Conservation (phyloP, 83 land plant genomes). For the Thuja plicata region DNA sequence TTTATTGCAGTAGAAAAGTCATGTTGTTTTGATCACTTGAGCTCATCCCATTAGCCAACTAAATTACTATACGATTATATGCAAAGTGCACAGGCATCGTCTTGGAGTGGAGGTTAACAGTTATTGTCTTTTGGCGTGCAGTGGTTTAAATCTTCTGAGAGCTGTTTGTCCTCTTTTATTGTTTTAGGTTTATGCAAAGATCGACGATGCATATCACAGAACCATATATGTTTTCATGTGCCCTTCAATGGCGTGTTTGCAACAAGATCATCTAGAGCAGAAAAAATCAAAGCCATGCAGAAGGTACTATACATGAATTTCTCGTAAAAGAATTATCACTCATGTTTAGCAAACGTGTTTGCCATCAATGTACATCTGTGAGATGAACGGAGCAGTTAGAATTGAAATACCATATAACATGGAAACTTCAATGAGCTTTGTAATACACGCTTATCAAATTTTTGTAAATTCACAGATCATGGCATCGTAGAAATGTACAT, state of each 20-base stretch:
- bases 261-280: slow-evolving; percentile 78
- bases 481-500: neutral
- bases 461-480: neutral
- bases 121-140: neutral
- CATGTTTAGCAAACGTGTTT: neutral
- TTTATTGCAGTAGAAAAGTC: neutral
- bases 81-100: neutral
- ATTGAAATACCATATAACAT: neutral
- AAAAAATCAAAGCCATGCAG: slow-evolving; percentile 37
- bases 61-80: neutral
- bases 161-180: neutral
- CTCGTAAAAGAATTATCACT: neutral
- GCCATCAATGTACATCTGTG: neutral
- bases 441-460: neutral
- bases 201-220: slow-evolving; percentile 68
- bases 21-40: neutral
- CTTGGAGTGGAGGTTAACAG: neutral
- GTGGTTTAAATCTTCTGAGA: slow-evolving; percentile 4
- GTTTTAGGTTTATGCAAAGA: slow-evolving; percentile 75
- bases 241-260: slow-evolving; percentile 75
- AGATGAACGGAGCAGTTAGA: neutral
- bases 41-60: neutral
- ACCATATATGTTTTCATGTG: slow-evolving; percentile 84
- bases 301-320: slow-evolving; percentile 36
- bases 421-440: neutral